Evolutionary conservation across 495 filamentous ascomycete species (phyloP).

Genomic region (Tetracladium marchalianum): DNA sequence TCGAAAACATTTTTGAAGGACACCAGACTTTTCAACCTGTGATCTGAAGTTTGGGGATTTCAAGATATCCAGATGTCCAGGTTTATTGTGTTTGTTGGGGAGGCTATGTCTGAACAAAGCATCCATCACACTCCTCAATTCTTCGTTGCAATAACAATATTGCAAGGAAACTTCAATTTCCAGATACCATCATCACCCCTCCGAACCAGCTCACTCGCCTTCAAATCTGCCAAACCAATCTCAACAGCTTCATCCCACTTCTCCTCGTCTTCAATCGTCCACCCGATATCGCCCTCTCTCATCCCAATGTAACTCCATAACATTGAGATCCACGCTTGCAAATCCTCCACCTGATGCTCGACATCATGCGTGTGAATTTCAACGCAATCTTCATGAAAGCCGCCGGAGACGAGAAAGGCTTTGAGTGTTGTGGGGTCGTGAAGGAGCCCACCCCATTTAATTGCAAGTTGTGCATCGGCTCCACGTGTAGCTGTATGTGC

Average conservation of each 20-base stretch:
- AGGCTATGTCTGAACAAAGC: too few relatives aligned
- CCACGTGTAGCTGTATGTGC: conserved; percentile 13
- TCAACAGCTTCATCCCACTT: conserved; percentile 23
- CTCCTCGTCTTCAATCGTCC: conserved; percentile 21
- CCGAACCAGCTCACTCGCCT: neutral
- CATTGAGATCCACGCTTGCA: conserved; percentile 13
- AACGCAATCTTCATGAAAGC: conserved; percentile 4
- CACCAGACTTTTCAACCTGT: too few relatives aligned
- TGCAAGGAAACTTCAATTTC: neutral
- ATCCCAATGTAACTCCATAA: conserved; percentile 19
- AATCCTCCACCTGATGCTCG: conserved; percentile 7
- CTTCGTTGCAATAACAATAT: neutral
- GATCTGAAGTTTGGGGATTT: too few relatives aligned
- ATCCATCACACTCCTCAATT: too few relatives aligned
- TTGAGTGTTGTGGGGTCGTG: neutral
- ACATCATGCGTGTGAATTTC: neutral
- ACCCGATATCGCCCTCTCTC: conserved; percentile 1
- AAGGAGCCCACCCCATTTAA: neutral
- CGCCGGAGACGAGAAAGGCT: conserved; percentile 1
- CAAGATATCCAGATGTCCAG: too few relatives aligned
- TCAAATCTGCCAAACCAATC: conserved; percentile 11
- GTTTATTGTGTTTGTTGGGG: too few relatives aligned
- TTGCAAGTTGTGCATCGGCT: conserved; percentile 6
- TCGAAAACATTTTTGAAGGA: too few relatives aligned
- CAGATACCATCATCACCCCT: neutral